Base-by-base conservation (phyloP, 345 rosid genomes). In the Populus deltoides region DNA sequence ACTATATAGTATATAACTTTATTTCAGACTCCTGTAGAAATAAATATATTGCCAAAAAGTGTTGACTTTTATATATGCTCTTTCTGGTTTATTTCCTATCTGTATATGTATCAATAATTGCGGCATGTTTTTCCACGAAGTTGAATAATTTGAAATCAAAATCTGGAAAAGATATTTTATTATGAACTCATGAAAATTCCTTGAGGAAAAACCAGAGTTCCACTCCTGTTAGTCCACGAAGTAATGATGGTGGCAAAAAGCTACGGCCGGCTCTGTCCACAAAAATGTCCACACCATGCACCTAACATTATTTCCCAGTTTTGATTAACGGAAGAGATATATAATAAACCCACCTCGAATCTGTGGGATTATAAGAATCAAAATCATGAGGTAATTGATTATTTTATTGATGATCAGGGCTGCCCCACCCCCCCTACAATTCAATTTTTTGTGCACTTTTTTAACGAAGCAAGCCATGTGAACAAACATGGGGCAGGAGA, bases 381-480 rank as follows among this genome's bases (percentile, higher is more conserved):
- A 68, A 4, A 38, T 53, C 39, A 31, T 70, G 33, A 8, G 47
- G 70, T 15, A 45, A 27, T 61, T 62, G 27, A 20, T 70, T 20
- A 67, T 67, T 16, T 17, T 49, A 6, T 10, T 45, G 5, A 43
- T 39, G 45, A 18, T 59, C 63, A 49, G 10, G 31, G 10, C 55
- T 31, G 20, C 66, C 29, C 24, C 72, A 8, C 45, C 45, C 3
- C 15, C 45, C 45, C 15, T 33, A 41, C 45, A 41, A 41, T 25
- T 68, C 73, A 62, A 62, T 29, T 20, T 70, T 24, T 16, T 63
- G 8, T 62, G 63, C 65, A 24, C 36, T 70, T 65, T 70, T 77
- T 71, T 65, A 20, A 65, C 76, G 31, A 72, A 66, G 39, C 72
- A 72, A 17, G 27, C 39, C 76, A 72, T 49, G 76, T 66, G 75